Base-by-base conservation (phyloP, 306 rosid genomes). In the Potentilla sterilis region DNA sequence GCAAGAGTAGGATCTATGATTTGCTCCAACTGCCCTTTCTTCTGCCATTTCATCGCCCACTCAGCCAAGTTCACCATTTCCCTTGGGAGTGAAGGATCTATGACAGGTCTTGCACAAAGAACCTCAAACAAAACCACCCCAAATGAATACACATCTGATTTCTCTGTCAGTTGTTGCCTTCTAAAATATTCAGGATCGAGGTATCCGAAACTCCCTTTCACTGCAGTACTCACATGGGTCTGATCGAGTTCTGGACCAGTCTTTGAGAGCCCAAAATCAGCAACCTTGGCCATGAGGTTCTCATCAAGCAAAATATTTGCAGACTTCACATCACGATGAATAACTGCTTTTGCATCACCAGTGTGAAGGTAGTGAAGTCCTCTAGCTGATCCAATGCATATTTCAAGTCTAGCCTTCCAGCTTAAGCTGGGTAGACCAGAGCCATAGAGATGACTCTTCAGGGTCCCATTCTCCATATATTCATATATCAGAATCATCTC, bases 281-380 rank as follows among this genome's bases (percentile, higher is more conserved):
- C 96, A 62, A 93, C 98, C 80, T 91, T 93, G 42, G 98, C 97
- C 97, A 91, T 93, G 32, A 93, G 89, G 73, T 89, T 91, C 82
- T 93, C 98, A 19, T 93, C 98, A 32, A 93, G 93, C 48, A 93
- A 85, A 61, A 93, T 93, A 68, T 89, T 93, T 6, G 98, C 98
- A 14, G 98, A 89, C 80, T 93, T 93, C 72, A 91, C 98, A 4
- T 93, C 96, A 0, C 98, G 97, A 75, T 93, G 97, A 79, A 93
- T 93, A 75, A 93, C 91, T 8, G 96, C 97, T 83, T 89, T 93
- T 59, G 96, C 90, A 81, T 91, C 85, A 75, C 98, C 92, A 6
- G 97, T 93, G 82, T 91, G 98, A 80, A 93, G 97, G 88, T 93
- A 91, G 79, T 93, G 98, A 22, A 93, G 96, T 67, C 98, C 98